Base-by-base conservation (phyloP, 768 basidiomycete species). In the Mrakia hoshinonis region DNA sequence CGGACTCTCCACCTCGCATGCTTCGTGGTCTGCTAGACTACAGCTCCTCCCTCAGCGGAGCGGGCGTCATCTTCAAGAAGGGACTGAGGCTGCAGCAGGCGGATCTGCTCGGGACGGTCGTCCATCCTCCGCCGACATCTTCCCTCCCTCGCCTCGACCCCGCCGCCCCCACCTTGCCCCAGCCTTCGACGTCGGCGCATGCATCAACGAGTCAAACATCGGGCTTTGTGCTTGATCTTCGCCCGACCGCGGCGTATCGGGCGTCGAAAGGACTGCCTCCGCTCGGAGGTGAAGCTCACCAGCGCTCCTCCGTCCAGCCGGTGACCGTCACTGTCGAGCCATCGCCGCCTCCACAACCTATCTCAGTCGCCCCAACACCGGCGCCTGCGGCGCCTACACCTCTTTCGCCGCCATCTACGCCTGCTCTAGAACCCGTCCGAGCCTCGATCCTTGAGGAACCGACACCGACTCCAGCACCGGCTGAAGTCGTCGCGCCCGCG, bases 51-150 rank as follows among this genome's bases (percentile, higher is more conserved):
- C 38, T 60, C 11, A 52, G 52, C 10, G 70, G 70, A 26, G 70
- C 54, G n/a, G n/a, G 38, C 7, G 4, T 72, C 15, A 67, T 72
- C 63, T 72, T 72, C 70, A 36, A 36, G 22, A 66, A 51, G 24
- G 70, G 70, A 1, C 70, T 72, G 3, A 36, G 55, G 3, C 52
- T 72, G n/a, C 70, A 72, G 48, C 38, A 39, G 29, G 47, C 48
- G 7, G 70, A 72, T 54, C 70, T 72, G 31, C 38, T 68, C 26
- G 20, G 52, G 18, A 39, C 51, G 13, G 18, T 10, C 49, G n/a
- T 51, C 24, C 63, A 26, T 3, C 46, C 24, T 29, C 47, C 39
- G 26, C 20, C 39, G n/a, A 24, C 39, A 46, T 5, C 31, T 1
- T 10, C n/a, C n/a, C 55, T 58, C 9, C 55, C 18, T n/a, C 31